Percentiles rank a stretch among this genome's conserved stretches.
These are phyloP conservation scores for Setomelanomma holmii DNA, from an alignment of 2,329 filamentous ascomycete genomes.

Conservation along the genomic window DNA sequence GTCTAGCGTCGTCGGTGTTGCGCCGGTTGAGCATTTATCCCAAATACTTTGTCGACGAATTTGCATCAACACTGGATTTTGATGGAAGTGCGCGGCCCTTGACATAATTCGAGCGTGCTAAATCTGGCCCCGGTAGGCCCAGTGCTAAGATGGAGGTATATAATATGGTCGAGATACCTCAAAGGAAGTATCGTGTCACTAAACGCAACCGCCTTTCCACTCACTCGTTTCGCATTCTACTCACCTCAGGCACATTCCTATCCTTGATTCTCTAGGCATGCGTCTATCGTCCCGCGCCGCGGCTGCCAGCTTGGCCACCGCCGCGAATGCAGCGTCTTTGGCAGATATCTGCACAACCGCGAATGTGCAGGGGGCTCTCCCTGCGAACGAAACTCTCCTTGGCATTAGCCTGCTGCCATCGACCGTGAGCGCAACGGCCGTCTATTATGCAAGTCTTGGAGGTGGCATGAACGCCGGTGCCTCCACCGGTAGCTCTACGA, in stretches of 20 bases:
- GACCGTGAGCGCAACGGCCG: conserved; percentile 47
- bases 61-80: neutral
- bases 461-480: conserved; percentile 10
- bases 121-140: neutral
- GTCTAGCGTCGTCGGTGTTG: neutral
- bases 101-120: neutral
- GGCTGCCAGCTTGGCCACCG: conserved; percentile 5
- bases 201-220: too few relatives aligned
- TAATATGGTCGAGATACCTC: neutral
- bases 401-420: conserved; percentile 50
- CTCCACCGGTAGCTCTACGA: conserved; percentile 4
- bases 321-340: conserved; percentile 5
- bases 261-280: too few relatives aligned
- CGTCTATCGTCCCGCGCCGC: conserved; percentile 9
- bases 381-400: conserved; percentile 19
- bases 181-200: neutral
- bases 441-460: conserved; percentile 42
- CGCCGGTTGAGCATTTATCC: neutral
- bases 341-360: conserved; percentile 18
- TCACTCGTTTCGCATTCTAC: neutral
- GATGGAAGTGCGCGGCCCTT: neutral
- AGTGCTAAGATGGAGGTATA: neutral
- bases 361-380: conserved; percentile 26
- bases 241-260: too few relatives aligned
- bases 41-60: neutral